Percentiles rank a stretch among this genome's conserved stretches.
phyloP scores from a whole-genome alignment of 192 early-diverging fungal species.

The Linnemannia schmuckeri region DNA sequence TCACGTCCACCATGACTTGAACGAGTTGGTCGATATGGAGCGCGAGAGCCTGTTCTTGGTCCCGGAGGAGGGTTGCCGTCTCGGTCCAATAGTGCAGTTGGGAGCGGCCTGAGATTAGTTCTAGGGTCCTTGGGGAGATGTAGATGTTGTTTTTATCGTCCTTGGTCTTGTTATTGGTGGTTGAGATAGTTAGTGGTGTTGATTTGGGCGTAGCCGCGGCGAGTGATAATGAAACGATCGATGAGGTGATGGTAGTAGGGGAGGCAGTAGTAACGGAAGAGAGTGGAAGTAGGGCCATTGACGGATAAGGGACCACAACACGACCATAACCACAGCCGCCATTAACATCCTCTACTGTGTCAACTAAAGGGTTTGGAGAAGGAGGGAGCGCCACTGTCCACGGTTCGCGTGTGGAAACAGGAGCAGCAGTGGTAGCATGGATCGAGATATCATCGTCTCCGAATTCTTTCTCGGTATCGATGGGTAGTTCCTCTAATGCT shows the following conservation, averaged over 20 bases:
- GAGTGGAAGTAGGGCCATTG: neutral
- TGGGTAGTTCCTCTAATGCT: neutral
- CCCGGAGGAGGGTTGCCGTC: slow-evolving; percentile 7
- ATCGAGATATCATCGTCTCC: neutral
- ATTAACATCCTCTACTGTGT: too few relatives aligned
- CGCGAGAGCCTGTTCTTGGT: slow-evolving; percentile 18
- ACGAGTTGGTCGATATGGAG: slow-evolving; percentile 14
- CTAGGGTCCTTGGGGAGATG: slow-evolving; percentile 12
- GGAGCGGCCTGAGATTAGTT: neutral
- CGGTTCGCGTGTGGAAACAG: neutral
- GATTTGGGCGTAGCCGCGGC: neutral
- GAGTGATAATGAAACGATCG: neutral
- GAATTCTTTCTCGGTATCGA: neutral
- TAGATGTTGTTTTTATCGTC: neutral
- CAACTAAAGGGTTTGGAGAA: neutral
- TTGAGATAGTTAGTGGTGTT: neutral
- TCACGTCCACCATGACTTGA: slow-evolving; percentile 17
- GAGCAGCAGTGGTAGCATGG: neutral
- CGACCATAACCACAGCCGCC: too few relatives aligned
- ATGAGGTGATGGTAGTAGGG: too few relatives aligned
- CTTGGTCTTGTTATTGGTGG: neutral
- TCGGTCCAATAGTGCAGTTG: slow-evolving; percentile 26
- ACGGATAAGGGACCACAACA: neutral
- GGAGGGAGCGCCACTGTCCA: neutral
- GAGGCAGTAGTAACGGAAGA: neutral